Percentiles rank a stretch among this genome's conserved stretches.
These are phyloP conservation scores for Stagonosporopsis cucurbitacearum DNA, from an alignment of 2,329 filamentous ascomycete species.

Conservation along the genomic window DNA sequence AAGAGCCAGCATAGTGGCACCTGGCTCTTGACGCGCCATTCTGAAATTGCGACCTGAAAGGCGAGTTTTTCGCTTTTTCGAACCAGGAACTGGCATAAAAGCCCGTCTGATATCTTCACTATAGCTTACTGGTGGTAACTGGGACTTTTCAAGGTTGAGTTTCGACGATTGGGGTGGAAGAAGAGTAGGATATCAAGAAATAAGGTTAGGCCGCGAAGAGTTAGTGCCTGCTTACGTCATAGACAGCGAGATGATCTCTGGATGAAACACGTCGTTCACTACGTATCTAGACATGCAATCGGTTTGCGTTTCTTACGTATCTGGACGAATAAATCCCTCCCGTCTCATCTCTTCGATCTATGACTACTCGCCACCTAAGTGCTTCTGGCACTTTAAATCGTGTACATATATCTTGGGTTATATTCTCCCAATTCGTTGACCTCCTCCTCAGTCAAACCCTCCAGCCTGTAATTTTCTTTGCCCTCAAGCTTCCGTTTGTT, in stretches of 20 bases:
- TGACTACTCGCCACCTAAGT: background rate
- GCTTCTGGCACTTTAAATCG: slow-evolving; percentile 13
- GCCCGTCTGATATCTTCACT: background rate
- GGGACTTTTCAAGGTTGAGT: background rate
- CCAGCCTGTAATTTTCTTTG: slow-evolving; percentile 32
- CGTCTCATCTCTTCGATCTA: too few relatives aligned
- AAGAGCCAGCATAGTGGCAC: slow-evolving; percentile 22
- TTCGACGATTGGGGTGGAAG: background rate
- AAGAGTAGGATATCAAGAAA: slow-evolving; percentile 3
- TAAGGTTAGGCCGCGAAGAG: background rate
- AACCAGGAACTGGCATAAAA: slow-evolving; percentile 34
- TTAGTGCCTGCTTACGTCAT: slow-evolving; percentile 18
- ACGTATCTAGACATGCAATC: background rate
- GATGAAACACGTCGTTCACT: background rate
- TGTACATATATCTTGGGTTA: slow-evolving; percentile 36
- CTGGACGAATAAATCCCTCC: too few relatives aligned
- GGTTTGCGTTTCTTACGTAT: too few relatives aligned
- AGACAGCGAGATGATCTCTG: background rate
- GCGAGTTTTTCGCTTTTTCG: slow-evolving; percentile 40
- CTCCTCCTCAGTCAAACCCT: slow-evolving; percentile 34
- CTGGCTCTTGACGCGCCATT: slow-evolving; percentile 27
- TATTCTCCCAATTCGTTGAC: slow-evolving; percentile 35
- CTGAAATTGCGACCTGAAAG: slow-evolving; percentile 34
- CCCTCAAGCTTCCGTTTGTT: slow-evolving; percentile 34
- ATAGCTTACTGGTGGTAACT: background rate